Evolutionary conservation across 306 rosid genomes (phyloP).

Genomic region (Vicia sativa): DNA sequence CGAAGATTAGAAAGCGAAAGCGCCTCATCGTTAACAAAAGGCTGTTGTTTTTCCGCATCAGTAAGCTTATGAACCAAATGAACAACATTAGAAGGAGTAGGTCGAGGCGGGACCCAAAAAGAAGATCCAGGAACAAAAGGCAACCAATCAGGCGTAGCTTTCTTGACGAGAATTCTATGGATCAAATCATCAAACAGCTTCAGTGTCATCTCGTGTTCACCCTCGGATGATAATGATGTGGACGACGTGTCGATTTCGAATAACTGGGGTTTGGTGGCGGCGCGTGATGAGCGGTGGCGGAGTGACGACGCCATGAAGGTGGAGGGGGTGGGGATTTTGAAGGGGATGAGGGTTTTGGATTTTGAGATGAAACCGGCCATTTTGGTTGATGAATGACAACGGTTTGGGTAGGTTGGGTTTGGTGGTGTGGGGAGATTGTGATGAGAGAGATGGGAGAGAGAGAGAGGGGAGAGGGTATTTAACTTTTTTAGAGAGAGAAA

Average conservation of each 20-base stretch:
- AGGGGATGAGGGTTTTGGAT: neutral
- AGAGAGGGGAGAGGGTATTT: neutral
- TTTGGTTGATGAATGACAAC: neutral
- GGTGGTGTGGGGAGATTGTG: constrained; percentile 5
- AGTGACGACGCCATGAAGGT: neutral
- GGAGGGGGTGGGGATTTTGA: neutral
- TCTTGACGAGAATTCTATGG: constrained; percentile 58
- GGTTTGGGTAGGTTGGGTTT: neutral
- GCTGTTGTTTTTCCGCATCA: neutral
- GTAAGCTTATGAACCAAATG: constrained; percentile 52
- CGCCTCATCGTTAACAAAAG: constrained; percentile 48
- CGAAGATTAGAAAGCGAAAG: constrained; percentile 52
- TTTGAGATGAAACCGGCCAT: constrained; percentile 18
- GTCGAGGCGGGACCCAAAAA: constrained; percentile 90
- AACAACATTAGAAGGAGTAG: constrained; percentile 40
- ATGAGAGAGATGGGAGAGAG: neutral
- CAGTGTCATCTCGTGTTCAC: constrained; percentile 54
- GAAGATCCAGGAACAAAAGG: constrained; percentile 89
- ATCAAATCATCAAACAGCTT: constrained; percentile 72
- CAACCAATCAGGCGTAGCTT: constrained; percentile 75
- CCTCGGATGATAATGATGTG: neutral
- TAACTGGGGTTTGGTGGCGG: constrained; percentile 30
- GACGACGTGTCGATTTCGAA: constrained; percentile 51
- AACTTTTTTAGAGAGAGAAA: neutral
- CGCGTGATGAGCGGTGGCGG: constrained; percentile 39